Evolutionary conservation across 176 grass and related monocot genomes (phyloP).

Genomic region (Melocanna baccifera): DNA sequence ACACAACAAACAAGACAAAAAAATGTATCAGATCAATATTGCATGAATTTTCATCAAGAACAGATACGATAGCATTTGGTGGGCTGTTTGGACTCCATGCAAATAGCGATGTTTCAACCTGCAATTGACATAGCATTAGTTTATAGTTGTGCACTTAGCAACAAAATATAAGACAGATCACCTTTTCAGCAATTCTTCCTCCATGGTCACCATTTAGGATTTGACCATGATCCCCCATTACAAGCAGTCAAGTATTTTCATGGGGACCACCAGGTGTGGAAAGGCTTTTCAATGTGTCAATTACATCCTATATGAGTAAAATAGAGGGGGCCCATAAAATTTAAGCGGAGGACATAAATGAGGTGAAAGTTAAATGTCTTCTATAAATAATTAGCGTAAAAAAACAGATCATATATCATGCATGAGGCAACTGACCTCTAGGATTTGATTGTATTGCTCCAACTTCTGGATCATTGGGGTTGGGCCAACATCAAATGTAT

Average conservation of each 20-base stretch:
- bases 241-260: slow-evolving; percentile 86
- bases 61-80: slow-evolving; percentile 58
- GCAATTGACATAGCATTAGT: slow-evolving; percentile 32
- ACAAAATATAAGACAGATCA: slow-evolving; percentile 40
- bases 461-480: slow-evolving; percentile 88
- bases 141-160: neutral
- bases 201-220: slow-evolving; percentile 97
- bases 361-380: neutral
- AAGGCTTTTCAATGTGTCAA: slow-evolving; percentile 62
- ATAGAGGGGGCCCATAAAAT: neutral
- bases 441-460: slow-evolving; percentile 84
- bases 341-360: neutral
- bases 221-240: slow-evolving; percentile 99
- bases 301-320: slow-evolving; percentile 55
- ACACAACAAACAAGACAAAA: slow-evolving; percentile 10
- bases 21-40: slow-evolving; percentile 59
- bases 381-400: neutral
- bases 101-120: slow-evolving; percentile 94
- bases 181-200: slow-evolving; percentile 89
- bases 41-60: slow-evolving; percentile 70
- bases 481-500: slow-evolving; percentile 94
- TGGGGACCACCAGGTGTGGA: slow-evolving; percentile 64
- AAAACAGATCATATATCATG: neutral
- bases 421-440: slow-evolving; percentile 47
- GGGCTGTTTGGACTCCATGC: slow-evolving; percentile 68